Evolutionary conservation across 495 filamentous ascomycete genomes (phyloP).

Genomic region (Aspergillus steynii): DNA sequence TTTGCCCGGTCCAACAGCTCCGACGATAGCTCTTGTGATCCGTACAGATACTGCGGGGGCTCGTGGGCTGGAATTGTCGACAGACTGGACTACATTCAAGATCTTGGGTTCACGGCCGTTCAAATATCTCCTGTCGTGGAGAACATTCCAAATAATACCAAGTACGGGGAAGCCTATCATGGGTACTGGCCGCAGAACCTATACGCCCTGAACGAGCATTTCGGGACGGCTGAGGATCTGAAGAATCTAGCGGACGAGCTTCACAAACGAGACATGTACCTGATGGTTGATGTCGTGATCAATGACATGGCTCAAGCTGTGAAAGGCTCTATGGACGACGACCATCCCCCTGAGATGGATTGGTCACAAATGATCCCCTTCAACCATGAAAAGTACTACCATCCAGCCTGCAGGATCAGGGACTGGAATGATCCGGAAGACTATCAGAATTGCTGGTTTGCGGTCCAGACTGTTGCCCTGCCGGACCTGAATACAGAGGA

Average conservation of each 20-base stretch:
- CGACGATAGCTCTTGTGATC: conserved; percentile 49
- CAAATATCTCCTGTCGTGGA: conserved; percentile 72
- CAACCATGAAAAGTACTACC: conserved; percentile 58
- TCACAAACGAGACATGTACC: conserved; percentile 41
- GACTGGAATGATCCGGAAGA: conserved; percentile 21
- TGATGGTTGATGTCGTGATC: conserved; percentile 70
- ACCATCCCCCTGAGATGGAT: conserved; percentile 42
- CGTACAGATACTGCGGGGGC: conserved; percentile 66
- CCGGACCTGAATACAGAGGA: conserved; percentile 65
- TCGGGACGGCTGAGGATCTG: conserved; percentile 26
- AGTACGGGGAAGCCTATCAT: conserved; percentile 47
- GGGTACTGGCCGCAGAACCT: conserved; percentile 31
- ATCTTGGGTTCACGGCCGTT: conserved; percentile 71
- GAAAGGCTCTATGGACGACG: conserved; percentile 11
- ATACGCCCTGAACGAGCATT: conserved; percentile 27
- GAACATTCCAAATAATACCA: conserved; percentile 50
- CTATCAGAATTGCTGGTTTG: conserved; percentile 55
- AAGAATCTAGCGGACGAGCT: conserved; percentile 22
- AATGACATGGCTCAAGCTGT: conserved; percentile 66
- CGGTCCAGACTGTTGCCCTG: conserved; percentile 55
- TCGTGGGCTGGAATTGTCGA: conserved; percentile 65
- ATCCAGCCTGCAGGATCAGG: conserved; percentile 59
- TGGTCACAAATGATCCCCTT: conserved; percentile 61
- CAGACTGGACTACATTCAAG: conserved; percentile 51
- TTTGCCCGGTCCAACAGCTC: conserved; percentile 58